Percentiles rank a stretch among this genome's conserved stretches.
Evolutionary conservation across 352 stramenopile genomes (phyloP).

Genomic region (Thalassiosira delicatula): DNA sequence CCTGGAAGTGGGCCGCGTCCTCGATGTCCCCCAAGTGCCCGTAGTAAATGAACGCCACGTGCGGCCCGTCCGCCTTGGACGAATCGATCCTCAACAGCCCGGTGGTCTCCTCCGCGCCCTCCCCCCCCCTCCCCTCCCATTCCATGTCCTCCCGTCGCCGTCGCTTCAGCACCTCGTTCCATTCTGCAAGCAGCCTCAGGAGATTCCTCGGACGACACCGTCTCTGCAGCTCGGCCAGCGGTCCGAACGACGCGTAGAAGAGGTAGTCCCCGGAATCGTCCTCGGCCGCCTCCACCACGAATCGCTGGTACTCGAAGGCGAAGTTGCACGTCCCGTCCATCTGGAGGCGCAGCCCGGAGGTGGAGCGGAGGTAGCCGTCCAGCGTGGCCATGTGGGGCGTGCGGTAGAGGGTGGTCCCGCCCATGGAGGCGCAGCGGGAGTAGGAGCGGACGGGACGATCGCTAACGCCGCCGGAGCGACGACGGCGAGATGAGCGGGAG

Average conservation of each 20-base stretch:
- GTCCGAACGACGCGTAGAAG: constrained; percentile 35
- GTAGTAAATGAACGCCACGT: constrained; percentile 50
- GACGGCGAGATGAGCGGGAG: too few species aligned
- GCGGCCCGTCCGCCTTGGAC: constrained; percentile 30
- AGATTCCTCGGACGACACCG: constrained; percentile 15
- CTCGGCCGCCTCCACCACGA: constrained; percentile 34
- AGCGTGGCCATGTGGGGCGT: constrained; percentile 44
- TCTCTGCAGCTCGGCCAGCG: constrained; percentile 3
- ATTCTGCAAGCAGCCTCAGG: constrained; percentile 35
- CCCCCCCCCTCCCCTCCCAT: constrained; percentile 1
- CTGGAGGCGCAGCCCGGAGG: constrained; percentile 37
- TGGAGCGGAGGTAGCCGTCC: constrained; percentile 21
- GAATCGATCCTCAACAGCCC: constrained; percentile 49
- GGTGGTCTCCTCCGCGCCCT: too few species aligned
- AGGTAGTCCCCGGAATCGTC: constrained; percentile 22
- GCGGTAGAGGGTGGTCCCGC: constrained; percentile 41
- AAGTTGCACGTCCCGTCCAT: constrained; percentile 44
- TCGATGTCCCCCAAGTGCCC: constrained; percentile 32
- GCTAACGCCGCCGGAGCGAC: too few species aligned
- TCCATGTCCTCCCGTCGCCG: constrained; percentile 6
- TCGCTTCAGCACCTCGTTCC: constrained; percentile 31
- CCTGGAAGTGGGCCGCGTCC: constrained; percentile 29
- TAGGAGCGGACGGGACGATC: too few species aligned
- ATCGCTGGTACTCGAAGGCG: constrained; percentile 33
- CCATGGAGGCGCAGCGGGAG: constrained; percentile 39